A percentile compares a stretch with the other conserved stretches of the same genome.
These are phyloP conservation scores for Persicaria tinctoria DNA, from an alignment of 148 eudicot species.

Conservation along the genomic window DNA sequence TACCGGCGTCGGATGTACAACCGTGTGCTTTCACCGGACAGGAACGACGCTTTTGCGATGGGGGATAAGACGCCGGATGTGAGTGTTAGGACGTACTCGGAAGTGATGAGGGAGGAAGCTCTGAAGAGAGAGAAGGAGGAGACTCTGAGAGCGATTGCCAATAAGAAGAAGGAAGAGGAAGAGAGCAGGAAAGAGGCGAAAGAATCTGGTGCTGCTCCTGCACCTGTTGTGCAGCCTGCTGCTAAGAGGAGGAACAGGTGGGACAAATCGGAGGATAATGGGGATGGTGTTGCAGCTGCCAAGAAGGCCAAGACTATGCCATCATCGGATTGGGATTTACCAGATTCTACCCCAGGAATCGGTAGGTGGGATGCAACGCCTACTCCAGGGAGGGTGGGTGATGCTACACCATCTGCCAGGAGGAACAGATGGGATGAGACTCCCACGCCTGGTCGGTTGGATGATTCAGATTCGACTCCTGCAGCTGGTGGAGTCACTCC, in stretches of 20 bases:
- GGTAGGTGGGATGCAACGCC: slow-evolving; percentile 98
- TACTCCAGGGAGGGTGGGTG: slow-evolving; percentile 82
- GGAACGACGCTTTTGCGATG: slow-evolving; percentile 70
- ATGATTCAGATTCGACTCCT: slow-evolving; percentile 63
- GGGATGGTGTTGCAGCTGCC: slow-evolving; percentile 23
- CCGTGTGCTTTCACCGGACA: slow-evolving; percentile 62
- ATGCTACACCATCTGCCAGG: slow-evolving; percentile 79
- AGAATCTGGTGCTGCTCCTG: slow-evolving; percentile 13
- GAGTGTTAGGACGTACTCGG: slow-evolving; percentile 65
- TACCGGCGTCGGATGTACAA: slow-evolving; percentile 62
- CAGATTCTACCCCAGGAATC: slow-evolving; percentile 90
- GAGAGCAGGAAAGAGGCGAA: neutral
- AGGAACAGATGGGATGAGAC: slow-evolving; percentile 86
- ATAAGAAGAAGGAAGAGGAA: slow-evolving; percentile 41
- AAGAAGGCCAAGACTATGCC: slow-evolving; percentile 58
- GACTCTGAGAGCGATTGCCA: slow-evolving; percentile 46
- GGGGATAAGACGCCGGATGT: slow-evolving; percentile 91
- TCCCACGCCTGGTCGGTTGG: slow-evolving; percentile 84
- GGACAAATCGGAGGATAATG: slow-evolving; percentile 76
- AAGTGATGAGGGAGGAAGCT: slow-evolving; percentile 79
- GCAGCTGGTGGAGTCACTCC: slow-evolving; percentile 81
- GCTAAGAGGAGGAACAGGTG: slow-evolving; percentile 67
- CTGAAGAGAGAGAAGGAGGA: slow-evolving; percentile 73
- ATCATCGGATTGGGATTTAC: slow-evolving; percentile 88
- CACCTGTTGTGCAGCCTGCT: slow-evolving; percentile 23